Evolutionary conservation across 768 basidiomycete species (phyloP), one percentile per base, ranked within the genome.

Genomic region (Pleurotus djamor): DNA sequence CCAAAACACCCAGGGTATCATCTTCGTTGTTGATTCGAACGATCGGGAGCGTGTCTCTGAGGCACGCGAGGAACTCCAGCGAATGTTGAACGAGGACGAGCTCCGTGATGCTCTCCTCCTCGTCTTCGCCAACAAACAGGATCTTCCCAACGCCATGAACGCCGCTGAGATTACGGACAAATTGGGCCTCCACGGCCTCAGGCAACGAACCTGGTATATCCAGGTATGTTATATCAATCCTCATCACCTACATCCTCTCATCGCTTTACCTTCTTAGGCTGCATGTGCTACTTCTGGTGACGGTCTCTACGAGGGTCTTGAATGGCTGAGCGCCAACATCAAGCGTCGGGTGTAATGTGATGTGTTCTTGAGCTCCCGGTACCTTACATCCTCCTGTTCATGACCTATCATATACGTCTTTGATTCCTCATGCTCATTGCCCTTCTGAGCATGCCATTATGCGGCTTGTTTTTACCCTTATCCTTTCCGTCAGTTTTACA

Each of bases 1-100:
- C 95, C 96, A 98, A 79, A 98, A 98, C 83, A 99, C 97, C 33
- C 96, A 99, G 79, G 97, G 96, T 64, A 98, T 99, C 79, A 98
- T 99, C 72, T 98, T 98, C 74, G 97, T 99, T 52, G 96, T 98
- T 61, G 97, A 99, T 74, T 99, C 97, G 56, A 98, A 99, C 76
- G 97, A 99, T 80, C 83, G 97, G 77, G 97, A 99, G 78, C 97
- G 97, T 91, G 91, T 99, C 64, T 90, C 93, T 41, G 97, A 99
- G 79, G 97, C 97, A 60, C 89, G 97, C 62, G 97, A 98, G 80
- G 97, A 99, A 78, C 87, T 99, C 58, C 97, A 98, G 75, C 90
- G 97, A 69, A 99, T 99, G 97, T 77, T 99, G 74, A 98, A 97
- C 76, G 97, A 99, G 76, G 97, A 98, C 71, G 97, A 99, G 79